Evolutionary conservation across 2,329 filamentous ascomycete species (phyloP), one percentile per base, ranked within the genome.

Genomic region (Microcera coccophila): DNA sequence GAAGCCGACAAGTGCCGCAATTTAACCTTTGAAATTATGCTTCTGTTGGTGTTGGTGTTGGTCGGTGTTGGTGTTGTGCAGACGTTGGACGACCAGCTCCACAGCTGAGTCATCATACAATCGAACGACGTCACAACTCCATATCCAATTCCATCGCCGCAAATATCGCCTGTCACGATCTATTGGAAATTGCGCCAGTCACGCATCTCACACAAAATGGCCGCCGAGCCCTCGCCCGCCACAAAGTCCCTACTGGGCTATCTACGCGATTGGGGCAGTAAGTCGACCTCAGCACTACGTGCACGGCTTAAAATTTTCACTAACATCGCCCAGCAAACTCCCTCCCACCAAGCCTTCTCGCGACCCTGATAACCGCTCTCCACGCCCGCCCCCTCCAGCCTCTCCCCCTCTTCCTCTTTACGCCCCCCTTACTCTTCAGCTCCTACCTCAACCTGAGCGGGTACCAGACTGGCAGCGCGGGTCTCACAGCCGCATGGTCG

Each of bases 361-460:
- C 75, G 31, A 79, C 76, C 35, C 70, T 81, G 31, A 68, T 80
- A 45, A 71, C 74, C 10, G 70, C 77, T 26, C 72, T 80, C 14
- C 78, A 81, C 67, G 68, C 67, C 34, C 74, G 75, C 3, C 78
- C 78, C 24, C 59, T 77, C 37, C 73, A 75, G 51, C 52, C 66
- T 11, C 62, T 78, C 3, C 74, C 77, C 26, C 68, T 80, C 55
- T 69, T 77, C 57, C 64, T 74, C 51, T 71, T 74, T 57, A 62
- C 68, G n/a, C 73, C 74, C 18, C 67, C 75, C 19, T 71, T 81
- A 22, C 62, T 79, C 42, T 78, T 81, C 63, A 68, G 72, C 41
- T 74, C 71, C 58, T 82, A 81, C 64, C 71, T 79, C 55, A 79
- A 79, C 60, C 70, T 82, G 5, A 75, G 77, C 16, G 78, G 78